Percentiles rank a stretch among this genome's conserved stretches.
Evolutionary conservation across 805 yeast genomes (phyloP).

Genomic region (Ogataea methanolica): DNA sequence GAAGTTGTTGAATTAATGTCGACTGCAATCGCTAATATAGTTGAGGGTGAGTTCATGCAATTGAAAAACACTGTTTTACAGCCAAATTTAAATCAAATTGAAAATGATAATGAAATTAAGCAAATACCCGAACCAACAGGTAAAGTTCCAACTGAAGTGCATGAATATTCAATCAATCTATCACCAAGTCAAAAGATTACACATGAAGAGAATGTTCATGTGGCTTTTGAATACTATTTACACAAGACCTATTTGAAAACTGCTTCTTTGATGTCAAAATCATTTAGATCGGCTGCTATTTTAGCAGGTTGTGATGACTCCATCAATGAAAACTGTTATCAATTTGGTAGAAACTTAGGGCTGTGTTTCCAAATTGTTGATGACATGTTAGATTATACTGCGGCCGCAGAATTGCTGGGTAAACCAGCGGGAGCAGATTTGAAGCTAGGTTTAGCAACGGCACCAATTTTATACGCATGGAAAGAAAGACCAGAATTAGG

Average conservation of each 20-base stretch:
- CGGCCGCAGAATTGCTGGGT: constrained; percentile 79
- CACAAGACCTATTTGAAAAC: constrained; percentile 96
- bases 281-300: constrained; percentile 89
- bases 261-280: constrained; percentile 90
- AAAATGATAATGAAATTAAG: constrained; percentile 41
- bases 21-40: constrained; percentile 92
- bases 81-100: constrained; percentile 39
- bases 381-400: constrained; percentile 92
- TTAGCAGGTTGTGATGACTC: constrained; percentile 75
- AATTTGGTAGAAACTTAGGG: constrained; percentile 90
- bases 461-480: constrained; percentile 96
- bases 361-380: constrained; percentile 95
- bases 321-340: constrained; percentile 81
- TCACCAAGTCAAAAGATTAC: constrained; percentile 29
- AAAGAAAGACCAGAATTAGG: constrained; percentile 81
- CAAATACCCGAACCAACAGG: constrained; percentile 56
- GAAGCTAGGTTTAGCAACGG: constrained; percentile 91
- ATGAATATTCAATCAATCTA: constrained; percentile 46
- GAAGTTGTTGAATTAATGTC: constrained; percentile 95
- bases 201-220: constrained; percentile 63
- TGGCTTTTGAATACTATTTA: constrained; percentile 92
- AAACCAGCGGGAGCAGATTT: constrained; percentile 96
- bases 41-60: constrained; percentile 99
- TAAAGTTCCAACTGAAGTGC: constrained; percentile 53
- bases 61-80: constrained; percentile 83